Conservation (phyloP, 805 yeast species). For the Monosporozyma servazzii region DNA sequence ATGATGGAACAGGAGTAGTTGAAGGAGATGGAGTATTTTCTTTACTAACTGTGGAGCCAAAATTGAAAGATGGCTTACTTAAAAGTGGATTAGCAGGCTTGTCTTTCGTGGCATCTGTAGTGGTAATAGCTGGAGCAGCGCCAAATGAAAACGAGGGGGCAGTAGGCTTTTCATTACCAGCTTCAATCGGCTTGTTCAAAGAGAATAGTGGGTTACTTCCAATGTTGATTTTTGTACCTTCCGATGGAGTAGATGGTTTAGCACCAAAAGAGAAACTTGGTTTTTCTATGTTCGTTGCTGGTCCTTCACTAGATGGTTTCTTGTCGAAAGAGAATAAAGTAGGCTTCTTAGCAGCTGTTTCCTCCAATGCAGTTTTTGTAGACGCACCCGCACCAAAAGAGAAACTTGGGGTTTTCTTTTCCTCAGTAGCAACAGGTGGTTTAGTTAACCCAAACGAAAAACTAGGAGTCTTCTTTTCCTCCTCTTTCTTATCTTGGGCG, state of each 20-base stretch:
- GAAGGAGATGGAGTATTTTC: neutral
- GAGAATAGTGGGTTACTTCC: slow-evolving; percentile 9
- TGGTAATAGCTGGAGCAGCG: slow-evolving; percentile 1
- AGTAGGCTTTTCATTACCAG: neutral
- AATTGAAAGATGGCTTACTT: slow-evolving; percentile 4
- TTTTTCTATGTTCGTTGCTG: neutral
- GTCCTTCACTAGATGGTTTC: neutral
- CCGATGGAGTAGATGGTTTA: neutral
- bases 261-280: slow-evolving; percentile 1
- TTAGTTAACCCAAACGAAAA: slow-evolving; percentile 1
- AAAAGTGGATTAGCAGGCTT: slow-evolving; percentile 3
- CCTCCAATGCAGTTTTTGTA: neutral
- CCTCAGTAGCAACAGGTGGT: neutral
- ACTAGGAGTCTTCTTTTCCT: neutral
- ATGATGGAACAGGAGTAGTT: neutral
- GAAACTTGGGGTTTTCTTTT: neutral
- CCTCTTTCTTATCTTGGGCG: neutral
- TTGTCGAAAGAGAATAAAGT: neutral
- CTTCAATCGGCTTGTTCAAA: slow-evolving; percentile 2
- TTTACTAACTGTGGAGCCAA: neutral
- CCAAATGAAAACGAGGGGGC: slow-evolving; percentile 5
- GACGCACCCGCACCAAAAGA: neutral
- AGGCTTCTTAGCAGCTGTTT: neutral
- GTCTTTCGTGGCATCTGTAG: neutral
- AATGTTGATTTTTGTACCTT: too few species aligned